Base-by-base conservation (phyloP, 1,284 basidiomycete species). In the Ganoderma multipileum region DNA sequence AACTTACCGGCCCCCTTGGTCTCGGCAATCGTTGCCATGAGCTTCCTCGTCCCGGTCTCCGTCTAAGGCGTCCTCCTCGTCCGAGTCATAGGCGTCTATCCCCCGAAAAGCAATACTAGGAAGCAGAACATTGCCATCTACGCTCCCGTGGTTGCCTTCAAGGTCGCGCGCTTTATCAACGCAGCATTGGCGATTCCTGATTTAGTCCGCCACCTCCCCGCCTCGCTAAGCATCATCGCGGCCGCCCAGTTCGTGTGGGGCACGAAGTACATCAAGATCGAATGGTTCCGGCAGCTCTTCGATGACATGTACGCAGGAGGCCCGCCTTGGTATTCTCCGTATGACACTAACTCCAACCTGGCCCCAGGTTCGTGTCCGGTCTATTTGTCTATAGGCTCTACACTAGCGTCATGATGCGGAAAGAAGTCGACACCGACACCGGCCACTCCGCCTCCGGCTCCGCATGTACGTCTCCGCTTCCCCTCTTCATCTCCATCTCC, bases 241-340 rank as follows among this genome's bases (percentile, higher is more conserved):
- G 44, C 20, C 12, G 41, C 33, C 0, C 28, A n/a, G 42, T 16
- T 50, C 9, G 30, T 42, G 63, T 68, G 44, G 64, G 33, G 20
- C 16, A 26, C 20, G 8, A 63, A 26, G 18, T 63, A 60, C 62
- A 38, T 57, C 52, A 76, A 72, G 59, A 60, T 76, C 5, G 77
- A 78, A 47, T 79, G 76, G 77, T 74, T 76, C 44, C 57, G 77
- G 14, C 78, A 79, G 62, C 62, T 79, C 1, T 74, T 76, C 47
- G 77, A 78, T 58, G 73, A 79, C 60, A 61, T 71, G 76, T 77
- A 65, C 20, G 71, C 67, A 14, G 14, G 11, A 30, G 8, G 6
- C 3, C 41, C 9, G 38, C 9, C 38, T 11, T 39, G 38, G 38
- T 39, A 11, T 11, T 11, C 38, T 2, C 12, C 7, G 38, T 5